Conservation (phyloP, 495 filamentous ascomycete genomes). For the Acidiella bohemica region DNA sequence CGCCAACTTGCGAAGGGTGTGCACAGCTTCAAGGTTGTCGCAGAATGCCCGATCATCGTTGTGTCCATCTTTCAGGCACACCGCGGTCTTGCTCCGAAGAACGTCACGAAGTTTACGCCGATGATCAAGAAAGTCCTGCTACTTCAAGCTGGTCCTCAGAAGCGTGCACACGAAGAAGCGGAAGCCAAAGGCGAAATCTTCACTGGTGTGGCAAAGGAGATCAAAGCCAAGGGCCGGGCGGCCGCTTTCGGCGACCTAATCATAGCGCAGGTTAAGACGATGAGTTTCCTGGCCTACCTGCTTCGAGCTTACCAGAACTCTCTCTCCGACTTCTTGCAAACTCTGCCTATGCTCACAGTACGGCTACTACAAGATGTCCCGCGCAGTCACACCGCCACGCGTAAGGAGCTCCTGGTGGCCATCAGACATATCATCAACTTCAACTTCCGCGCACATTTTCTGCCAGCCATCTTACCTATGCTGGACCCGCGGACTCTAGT, state of each 20-base stretch:
- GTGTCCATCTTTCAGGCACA: slow-evolving; percentile 97
- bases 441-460: slow-evolving; percentile 90
- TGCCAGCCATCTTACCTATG: slow-evolving; percentile 87
- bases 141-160: slow-evolving; percentile 85
- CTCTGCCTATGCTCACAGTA: slow-evolving; percentile 80
- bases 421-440: slow-evolving; percentile 99
- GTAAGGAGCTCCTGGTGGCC: slow-evolving; percentile 90
- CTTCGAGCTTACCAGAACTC: slow-evolving; percentile 78
- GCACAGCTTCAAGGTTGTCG: slow-evolving; percentile 97
- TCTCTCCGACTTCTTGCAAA: slow-evolving; percentile 76
- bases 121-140: slow-evolving; percentile 81
- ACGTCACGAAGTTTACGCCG: slow-evolving; percentile 87
- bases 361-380: slow-evolving; percentile 88
- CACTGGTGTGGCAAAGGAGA: slow-evolving; percentile 84
- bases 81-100: slow-evolving; percentile 57
- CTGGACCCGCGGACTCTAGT: slow-evolving; percentile 87
- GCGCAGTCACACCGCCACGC: slow-evolving; percentile 76
- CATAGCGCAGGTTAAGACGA: slow-evolving; percentile 95
- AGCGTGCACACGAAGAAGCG: slow-evolving; percentile 78
- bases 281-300: slow-evolving; percentile 95
- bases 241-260: slow-evolving; percentile 96
- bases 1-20: slow-evolving; percentile 76
- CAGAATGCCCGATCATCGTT: slow-evolving; percentile 96
- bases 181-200: slow-evolving; percentile 62
- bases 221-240: slow-evolving; percentile 56